Base-by-base conservation (phyloP, 2,329 filamentous ascomycete genomes). In the Hymenoscyphus fraxineus region DNA sequence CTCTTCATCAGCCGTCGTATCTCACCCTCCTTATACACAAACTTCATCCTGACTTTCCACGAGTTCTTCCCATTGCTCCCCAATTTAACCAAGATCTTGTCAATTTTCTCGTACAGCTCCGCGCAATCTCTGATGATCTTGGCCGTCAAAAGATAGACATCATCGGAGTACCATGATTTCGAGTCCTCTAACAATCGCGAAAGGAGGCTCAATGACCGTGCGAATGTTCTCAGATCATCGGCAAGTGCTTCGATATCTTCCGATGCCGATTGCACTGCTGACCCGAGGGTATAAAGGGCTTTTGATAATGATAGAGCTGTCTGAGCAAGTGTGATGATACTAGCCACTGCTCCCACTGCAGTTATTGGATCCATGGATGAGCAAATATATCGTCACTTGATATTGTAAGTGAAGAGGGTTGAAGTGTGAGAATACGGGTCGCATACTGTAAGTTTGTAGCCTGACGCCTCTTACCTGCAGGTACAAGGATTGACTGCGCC, bases 51-150 rank as follows among this genome's bases (percentile, higher is more conserved):
- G 6, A 66, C 22, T 60, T 67, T 71, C 67, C 67, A 69, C 12
- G 44, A 40, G 32, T 22, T 61, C 13, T 65, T 69, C 7, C 68
- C 69, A 66, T 66, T 68, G 38, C 64, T 44, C 6, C 66, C 65
- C 16, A 69, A 59, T 54, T 68, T 71, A 13, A 55, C 61, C 10
- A 70, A 51, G 16, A 68, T 58, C 40, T 68, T 72, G 19, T 67
- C 66, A 27, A 71, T 68, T 60, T 71, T 70, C n/a, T 64, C 64
- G 41, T 70, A 68, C 12, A 69, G 39, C 15, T 65, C 64, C 6
- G 66, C 64, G 62, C 69, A 72, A 27, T 70, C 69, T 51, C 64
- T 67, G 10, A 72, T 70, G 39, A 70, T 67, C 35, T 69, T 70
- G n/a, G 67, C 69, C 1, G 69, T 69, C 66, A 69, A 65, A 12